Conservation (phyloP, 1,284 basidiomycete genomes). For the Cystobasidium sp. region DNA sequence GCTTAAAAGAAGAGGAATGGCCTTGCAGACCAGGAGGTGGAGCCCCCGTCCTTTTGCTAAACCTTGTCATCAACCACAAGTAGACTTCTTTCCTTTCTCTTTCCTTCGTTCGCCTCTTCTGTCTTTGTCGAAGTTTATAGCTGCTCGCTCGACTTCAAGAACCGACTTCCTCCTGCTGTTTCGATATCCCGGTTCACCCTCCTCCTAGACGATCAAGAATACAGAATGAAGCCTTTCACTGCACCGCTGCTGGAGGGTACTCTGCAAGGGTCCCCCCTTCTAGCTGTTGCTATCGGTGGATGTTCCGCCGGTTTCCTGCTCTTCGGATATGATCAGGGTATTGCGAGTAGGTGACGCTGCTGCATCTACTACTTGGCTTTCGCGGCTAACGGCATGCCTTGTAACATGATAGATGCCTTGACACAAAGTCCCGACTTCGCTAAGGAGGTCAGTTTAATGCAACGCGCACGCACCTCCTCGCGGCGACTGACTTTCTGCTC, state of each 20-base stretch:
- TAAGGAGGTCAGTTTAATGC: slow-evolving; percentile 1
- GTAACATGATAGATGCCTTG: background rate
- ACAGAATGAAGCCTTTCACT: slow-evolving; percentile 47
- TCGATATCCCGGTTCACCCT: background rate
- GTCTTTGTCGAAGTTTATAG: background rate
- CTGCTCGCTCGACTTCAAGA: background rate
- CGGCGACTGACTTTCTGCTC: background rate
- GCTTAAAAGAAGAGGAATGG: background rate
- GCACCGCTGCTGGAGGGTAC: slow-evolving; percentile 43
- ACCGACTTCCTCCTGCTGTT: background rate
- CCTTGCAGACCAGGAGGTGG: background rate
- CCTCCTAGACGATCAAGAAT: background rate
- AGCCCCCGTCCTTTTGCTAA: background rate
- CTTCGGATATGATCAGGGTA: slow-evolving; percentile 36
- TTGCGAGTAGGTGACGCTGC: slow-evolving; percentile 37
- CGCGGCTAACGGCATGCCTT: background rate
- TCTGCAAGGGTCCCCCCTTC: slow-evolving; percentile 41
- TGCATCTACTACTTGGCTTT: slow-evolving; percentile 1
- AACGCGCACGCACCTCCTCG: too few species aligned
- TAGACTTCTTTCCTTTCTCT: background rate
- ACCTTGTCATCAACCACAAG: background rate
- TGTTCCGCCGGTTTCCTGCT: slow-evolving; percentile 27
- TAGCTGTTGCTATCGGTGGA: slow-evolving; percentile 39
- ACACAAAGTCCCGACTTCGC: slow-evolving; percentile 32
- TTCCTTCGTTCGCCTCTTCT: background rate